Evolutionary conservation across 2,329 filamentous ascomycete genomes (phyloP).

Genomic region (Hymenotorrendiella dingleyae): DNA sequence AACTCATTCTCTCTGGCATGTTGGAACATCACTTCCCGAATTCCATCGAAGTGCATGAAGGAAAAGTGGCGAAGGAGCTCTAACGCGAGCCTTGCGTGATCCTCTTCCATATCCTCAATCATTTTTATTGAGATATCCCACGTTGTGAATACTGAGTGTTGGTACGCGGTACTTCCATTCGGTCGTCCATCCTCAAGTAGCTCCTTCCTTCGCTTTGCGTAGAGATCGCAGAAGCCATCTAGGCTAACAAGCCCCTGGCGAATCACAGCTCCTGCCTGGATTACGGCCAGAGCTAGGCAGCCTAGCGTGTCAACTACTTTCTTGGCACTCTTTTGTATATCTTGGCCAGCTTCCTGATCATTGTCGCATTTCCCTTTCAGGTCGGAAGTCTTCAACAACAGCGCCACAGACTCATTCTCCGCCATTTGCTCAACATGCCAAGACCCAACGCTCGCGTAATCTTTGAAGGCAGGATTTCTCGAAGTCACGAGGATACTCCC

Average conservation of each 20-base stretch:
- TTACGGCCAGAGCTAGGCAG: slow-evolving; percentile 27
- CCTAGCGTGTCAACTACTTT: slow-evolving; percentile 21
- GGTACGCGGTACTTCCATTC: slow-evolving; percentile 6
- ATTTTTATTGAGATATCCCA: slow-evolving; percentile 16
- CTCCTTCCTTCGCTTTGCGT: slow-evolving; percentile 9
- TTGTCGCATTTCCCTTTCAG: slow-evolving; percentile 2
- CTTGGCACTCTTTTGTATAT: slow-evolving; percentile 1
- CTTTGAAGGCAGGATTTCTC: slow-evolving; percentile 24
- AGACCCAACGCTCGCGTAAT: slow-evolving; percentile 3
- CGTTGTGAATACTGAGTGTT: slow-evolving; percentile 14
- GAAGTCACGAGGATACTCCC: slow-evolving; percentile 36
- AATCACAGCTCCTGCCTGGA: slow-evolving; percentile 24
- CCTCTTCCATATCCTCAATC: slow-evolving; percentile 7
- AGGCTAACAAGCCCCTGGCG: slow-evolving; percentile 14
- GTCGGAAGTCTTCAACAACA: slow-evolving; percentile 22
- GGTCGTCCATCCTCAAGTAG: slow-evolving; percentile 6
- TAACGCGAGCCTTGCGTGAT: slow-evolving; percentile 6
- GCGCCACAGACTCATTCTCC: slow-evolving; percentile 21
- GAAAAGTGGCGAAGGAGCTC: slow-evolving; percentile 13
- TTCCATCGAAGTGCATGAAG: slow-evolving; percentile 16
- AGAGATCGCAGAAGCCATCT: slow-evolving; percentile 8
- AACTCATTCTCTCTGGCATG: too few species aligned
- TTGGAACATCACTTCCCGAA: too few species aligned
- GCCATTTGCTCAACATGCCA: slow-evolving; percentile 22
- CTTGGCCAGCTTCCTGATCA: not conserved